Evolutionary conservation across 116 monocot species (phyloP), one percentile per base, ranked within the genome.

Genomic region (Phalaenopsis hybrid): DNA sequence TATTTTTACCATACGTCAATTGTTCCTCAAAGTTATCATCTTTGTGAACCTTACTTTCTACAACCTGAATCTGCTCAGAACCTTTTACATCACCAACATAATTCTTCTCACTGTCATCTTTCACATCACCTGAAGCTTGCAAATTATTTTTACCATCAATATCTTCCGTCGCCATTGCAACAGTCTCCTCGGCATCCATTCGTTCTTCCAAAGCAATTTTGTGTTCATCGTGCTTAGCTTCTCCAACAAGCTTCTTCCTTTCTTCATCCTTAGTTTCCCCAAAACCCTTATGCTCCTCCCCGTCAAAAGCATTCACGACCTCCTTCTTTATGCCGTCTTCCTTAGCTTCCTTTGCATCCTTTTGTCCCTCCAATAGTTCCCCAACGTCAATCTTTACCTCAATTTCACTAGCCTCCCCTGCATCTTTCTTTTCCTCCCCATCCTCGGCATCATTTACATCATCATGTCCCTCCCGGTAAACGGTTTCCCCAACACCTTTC

Each of bases 321-420:
- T 77, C 77, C 11, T 48, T 77, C 31, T 77, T 49, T 25, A 10
- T 25, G 5, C 11, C 77, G 3, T 10, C 50, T 25, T 76, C 23
- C 18, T 74, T 74, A 3, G 44, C 74, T 44, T 73, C 57, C 79
- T 83, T 74, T 57, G 44, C 73, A 68, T 48, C 61, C 44, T 79
- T 12, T 0, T 41, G 23, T 37, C 31, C 44, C 45, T 46, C 45
- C 44, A n/a, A 43, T 43, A 18, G 7, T 21, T 58, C n/a, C 17
- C 23, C 23, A n/a, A 2, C 52, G 11, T 68, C 10, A 31, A 8
- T 44, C 2, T 57, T 48, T 69, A 16, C 52, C 15, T 61, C 61
- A 63, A 37, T n/a, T 48, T 78, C 68, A 61, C 69, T 31, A 23
- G 20, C 1, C 9, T 68, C 78, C 7, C 46, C 69, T 41, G 12